Base-by-base conservation (phyloP, 2,329 filamentous ascomycete genomes). In the Colletotrichum agaves region DNA sequence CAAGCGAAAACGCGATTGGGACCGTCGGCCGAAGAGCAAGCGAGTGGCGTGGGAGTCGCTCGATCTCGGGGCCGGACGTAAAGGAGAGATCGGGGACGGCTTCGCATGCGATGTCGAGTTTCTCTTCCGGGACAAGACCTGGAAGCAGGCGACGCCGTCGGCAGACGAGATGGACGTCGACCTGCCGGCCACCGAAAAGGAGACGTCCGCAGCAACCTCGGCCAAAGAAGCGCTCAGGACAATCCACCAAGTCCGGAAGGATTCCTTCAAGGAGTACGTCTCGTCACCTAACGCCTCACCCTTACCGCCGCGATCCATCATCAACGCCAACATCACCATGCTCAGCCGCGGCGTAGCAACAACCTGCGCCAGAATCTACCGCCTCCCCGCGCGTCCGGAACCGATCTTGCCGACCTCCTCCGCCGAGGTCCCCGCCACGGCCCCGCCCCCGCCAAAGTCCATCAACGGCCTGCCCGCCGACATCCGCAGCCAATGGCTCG, bases 91-190 rank as follows among this genome's bases (percentile, higher is more conserved):
- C 35, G 96, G 96, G 2, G 81, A 87, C 59, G 94, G 94, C 0
- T 93, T 93, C 85, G 88, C 89, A 10, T 97, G 93, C 78, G 93
- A 97, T 74, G 97, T 93, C 86, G 90, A 93, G 74, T 81, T 82
- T 37, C 78, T 97, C n/a, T 83, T 93, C 61, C 77, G 77, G 15
- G 75, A 80, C n/a, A 47, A 61, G 33, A 11, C 23, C 6, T 31
- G 23, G 6, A 68, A 65, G 17, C 33, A 57, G 35, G 12, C 35
- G 17, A 12, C 21, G 35, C 3, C 33, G 12, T 37, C 47, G 4
- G 17, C 35, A 10, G 65, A 69, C 44, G 44, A 8, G 3, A 72
- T 72, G 52, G 63, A 72, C 8, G 57, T 63, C 21, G 68, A 73
- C 19, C 27, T 63, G 3, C 41, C n/a, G 15, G 62, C 73, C 6